phyloP scores from a whole-genome alignment of 176 grass and related monocot species.

The Pontederia crassipes region DNA sequence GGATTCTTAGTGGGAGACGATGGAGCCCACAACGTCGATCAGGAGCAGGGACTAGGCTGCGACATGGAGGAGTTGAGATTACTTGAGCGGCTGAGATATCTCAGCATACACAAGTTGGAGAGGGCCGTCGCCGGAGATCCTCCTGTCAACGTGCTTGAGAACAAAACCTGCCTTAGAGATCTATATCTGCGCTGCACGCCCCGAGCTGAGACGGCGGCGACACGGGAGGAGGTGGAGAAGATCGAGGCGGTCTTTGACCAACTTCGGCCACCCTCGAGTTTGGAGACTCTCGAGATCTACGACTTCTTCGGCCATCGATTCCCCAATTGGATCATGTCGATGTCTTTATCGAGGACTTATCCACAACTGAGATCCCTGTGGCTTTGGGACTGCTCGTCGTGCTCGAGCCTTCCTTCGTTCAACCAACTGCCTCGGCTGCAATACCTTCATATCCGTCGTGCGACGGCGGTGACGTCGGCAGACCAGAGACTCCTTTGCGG shows the following conservation, averaged over 20 bases:
- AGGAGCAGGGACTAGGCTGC: not conserved
- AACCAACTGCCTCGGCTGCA: slow-evolving; percentile 43
- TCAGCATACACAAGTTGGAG: slow-evolving; percentile 11
- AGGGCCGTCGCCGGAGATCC: not conserved
- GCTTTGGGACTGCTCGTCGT: slow-evolving; percentile 39
- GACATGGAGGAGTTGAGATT: slow-evolving; percentile 19
- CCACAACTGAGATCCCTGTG: slow-evolving; percentile 38
- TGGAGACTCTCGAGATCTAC: slow-evolving; percentile 43
- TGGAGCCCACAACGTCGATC: not conserved
- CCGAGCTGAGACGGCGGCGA: not conserved
- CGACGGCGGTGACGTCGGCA: slow-evolving; percentile 21
- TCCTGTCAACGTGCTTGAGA: not conserved
- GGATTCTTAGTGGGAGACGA: slow-evolving; percentile 20
- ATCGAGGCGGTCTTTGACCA: slow-evolving; percentile 45
- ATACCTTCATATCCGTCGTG: slow-evolving; percentile 42
- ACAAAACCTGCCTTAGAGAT: slow-evolving; percentile 5
- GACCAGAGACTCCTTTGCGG: slow-evolving; percentile 19
- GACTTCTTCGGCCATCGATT: slow-evolving; percentile 47
- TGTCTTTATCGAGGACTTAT: slow-evolving; percentile 19
- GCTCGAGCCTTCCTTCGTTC: slow-evolving; percentile 33
- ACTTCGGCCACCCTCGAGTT: slow-evolving; percentile 37
- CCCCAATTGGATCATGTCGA: slow-evolving; percentile 35
- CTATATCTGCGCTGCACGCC: not conserved
- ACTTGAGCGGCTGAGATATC: slow-evolving; percentile 14
- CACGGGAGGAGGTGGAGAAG: slow-evolving; percentile 9